A percentile compares a stretch with the other conserved stretches of the same genome.
phyloP scores from a whole-genome alignment of 768 basidiomycete species.

The Dictyophora rubrovolvata region DNA sequence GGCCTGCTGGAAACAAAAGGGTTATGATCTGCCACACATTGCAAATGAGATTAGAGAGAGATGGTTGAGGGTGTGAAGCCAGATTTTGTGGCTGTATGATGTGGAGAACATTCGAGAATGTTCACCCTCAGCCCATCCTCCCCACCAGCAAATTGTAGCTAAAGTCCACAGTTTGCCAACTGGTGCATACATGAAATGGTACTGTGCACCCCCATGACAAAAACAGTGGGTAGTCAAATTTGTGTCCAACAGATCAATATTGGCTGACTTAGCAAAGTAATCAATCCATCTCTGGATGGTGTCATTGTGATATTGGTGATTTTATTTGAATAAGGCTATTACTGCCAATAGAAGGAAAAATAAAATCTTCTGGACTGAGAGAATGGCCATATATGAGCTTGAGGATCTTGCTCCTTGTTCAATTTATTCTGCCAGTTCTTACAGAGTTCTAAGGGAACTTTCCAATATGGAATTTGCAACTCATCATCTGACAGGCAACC shows the following conservation, averaged over 20 bases:
- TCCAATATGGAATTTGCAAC: slow-evolving; percentile 11
- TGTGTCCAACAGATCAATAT: neutral
- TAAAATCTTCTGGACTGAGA: slow-evolving; percentile 19
- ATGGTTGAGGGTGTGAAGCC: neutral
- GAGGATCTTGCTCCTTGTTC: slow-evolving; percentile 17
- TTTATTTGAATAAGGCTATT: slow-evolving; percentile 19
- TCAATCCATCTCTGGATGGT: slow-evolving; percentile 20
- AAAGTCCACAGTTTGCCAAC: slow-evolving; percentile 27
- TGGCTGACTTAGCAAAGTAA: slow-evolving; percentile 18
- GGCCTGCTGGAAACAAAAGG: neutral
- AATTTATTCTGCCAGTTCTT: slow-evolving; percentile 20
- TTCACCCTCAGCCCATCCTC: slow-evolving; percentile 30
- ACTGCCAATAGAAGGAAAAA: slow-evolving; percentile 23
- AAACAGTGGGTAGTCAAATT: slow-evolving; percentile 25
- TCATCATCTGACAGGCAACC: neutral
- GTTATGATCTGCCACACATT: neutral
- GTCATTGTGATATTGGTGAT: slow-evolving; percentile 21
- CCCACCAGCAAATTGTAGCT: slow-evolving; percentile 30
- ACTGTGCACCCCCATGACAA: slow-evolving; percentile 28
- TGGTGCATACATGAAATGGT: slow-evolving; percentile 30
- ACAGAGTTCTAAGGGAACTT: slow-evolving; percentile 14
- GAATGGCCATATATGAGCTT: slow-evolving; percentile 12
- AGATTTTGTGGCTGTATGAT: too few species aligned
- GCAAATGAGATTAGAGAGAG: neutral
- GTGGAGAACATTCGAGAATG: slow-evolving; percentile 8